Evolutionary conservation across 768 basidiomycete genomes (phyloP).

Genomic region (Artomyces pyxidatus): DNA sequence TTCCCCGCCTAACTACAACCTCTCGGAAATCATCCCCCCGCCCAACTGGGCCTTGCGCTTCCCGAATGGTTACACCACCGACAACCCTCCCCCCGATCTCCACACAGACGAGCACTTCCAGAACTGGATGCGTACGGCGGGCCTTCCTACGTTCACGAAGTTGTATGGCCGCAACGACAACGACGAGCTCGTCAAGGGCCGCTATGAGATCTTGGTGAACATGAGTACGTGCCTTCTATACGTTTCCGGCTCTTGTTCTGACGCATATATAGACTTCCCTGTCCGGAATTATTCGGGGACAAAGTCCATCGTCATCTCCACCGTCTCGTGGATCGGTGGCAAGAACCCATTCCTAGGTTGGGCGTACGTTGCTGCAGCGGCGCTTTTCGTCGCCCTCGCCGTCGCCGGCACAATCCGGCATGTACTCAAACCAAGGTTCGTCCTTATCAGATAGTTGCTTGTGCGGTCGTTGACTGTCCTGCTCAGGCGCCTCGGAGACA

Average conservation of each 20-base stretch:
- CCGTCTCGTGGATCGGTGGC: conserved; percentile 97
- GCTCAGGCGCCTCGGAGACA: conserved; percentile 72
- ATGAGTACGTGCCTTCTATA: conserved; percentile 55
- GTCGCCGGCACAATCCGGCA: conserved; percentile 87
- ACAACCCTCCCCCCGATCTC: conserved; percentile 65
- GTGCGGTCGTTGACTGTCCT: conserved; percentile 5
- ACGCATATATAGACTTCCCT: conserved; percentile 61
- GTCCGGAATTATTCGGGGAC: conserved; percentile 88
- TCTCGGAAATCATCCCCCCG: conserved; percentile 75
- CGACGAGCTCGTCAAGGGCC: conserved; percentile 59
- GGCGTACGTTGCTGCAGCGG: conserved; percentile 90
- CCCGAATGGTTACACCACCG: conserved; percentile 64
- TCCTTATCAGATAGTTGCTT: not conserved
- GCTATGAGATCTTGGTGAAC: conserved; percentile 66
- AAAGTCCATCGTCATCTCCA: conserved; percentile 94
- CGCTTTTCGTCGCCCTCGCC: conserved; percentile 81
- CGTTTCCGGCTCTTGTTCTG: not conserved
- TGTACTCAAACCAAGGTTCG: conserved; percentile 83
- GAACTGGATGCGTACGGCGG: conserved; percentile 99
- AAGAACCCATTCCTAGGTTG: conserved; percentile 98
- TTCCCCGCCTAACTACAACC: conserved; percentile 47
- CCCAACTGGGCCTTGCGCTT: conserved; percentile 82
- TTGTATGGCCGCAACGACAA: conserved; percentile 88
- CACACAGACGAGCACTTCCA: conserved; percentile 86
- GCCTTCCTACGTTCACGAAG: conserved; percentile 94